phyloP scores from a whole-genome alignment of 164 flowering plant genomes.

The Annona squamosa region DNA sequence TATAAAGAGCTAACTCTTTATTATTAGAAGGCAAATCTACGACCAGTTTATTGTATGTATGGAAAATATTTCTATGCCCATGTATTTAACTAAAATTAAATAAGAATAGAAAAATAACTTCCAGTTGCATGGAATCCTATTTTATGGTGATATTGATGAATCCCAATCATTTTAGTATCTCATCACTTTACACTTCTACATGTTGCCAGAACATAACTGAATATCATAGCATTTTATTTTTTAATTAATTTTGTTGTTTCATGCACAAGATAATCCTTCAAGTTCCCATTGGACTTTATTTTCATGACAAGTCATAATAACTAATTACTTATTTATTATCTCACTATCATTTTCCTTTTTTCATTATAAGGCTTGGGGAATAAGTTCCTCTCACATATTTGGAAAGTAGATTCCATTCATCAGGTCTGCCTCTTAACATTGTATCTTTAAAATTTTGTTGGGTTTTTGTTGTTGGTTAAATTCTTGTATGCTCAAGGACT shows the following conservation, averaged over 20 bases:
- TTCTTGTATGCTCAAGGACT: background rate
- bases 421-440: constrained; percentile 47
- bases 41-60: too few relatives aligned
- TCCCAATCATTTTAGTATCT: background rate
- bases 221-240: too few relatives aligned
- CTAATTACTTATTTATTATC: background rate
- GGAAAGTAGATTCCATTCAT: constrained; percentile 87
- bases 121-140: background rate
- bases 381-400: constrained; percentile 83
- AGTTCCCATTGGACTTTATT: background rate
- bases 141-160: background rate
- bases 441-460: background rate
- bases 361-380: constrained; percentile 68
- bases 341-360: background rate
- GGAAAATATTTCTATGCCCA: too few relatives aligned
- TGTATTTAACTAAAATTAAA: too few relatives aligned
- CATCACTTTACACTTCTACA: background rate
- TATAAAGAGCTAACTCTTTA: too few relatives aligned
- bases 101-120: background rate
- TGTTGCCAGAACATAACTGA: background rate
- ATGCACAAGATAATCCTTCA: background rate
- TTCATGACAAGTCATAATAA: background rate
- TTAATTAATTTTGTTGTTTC: background rate
- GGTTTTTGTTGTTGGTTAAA: background rate
- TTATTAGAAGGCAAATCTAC: too few relatives aligned